Conservation (phyloP, 768 basidiomycete species). For the Galerina marginata region DNA sequence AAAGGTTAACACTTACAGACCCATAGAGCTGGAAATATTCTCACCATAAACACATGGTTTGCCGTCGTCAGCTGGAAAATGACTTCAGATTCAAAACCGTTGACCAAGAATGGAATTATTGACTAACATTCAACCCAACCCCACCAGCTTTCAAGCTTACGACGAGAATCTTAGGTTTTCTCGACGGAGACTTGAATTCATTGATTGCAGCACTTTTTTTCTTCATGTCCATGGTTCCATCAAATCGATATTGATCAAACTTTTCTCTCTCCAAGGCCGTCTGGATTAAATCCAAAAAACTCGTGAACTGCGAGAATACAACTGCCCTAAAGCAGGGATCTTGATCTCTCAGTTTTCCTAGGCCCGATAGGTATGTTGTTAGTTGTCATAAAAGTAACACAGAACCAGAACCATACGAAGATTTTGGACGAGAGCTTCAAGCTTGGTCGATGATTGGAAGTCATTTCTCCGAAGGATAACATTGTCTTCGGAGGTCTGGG, state of each 20-base stretch:
- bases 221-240: constrained; percentile 91
- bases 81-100: constrained; percentile 2
- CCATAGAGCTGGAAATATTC: constrained; percentile 21
- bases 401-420: constrained; percentile 53
- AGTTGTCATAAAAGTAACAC: background rate
- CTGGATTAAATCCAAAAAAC: constrained; percentile 85
- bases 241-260: constrained; percentile 79
- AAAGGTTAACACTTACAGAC: constrained; percentile 6
- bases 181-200: constrained; percentile 74
- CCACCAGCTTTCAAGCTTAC: constrained; percentile 91
- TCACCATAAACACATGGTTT: constrained; percentile 86
- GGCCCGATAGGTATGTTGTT: background rate
- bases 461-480: constrained; percentile 78
- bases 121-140: constrained; percentile 81
- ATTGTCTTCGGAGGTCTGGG: constrained; percentile 44
- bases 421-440: constrained; percentile 79
- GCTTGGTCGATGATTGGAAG: constrained; percentile 89
- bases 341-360: constrained; percentile 68
- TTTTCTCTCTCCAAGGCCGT: constrained; percentile 69
- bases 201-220: constrained; percentile 76
- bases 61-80: constrained; percentile 68
- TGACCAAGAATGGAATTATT: background rate
- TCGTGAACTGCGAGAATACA: constrained; percentile 91
- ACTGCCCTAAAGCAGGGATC: constrained; percentile 83
- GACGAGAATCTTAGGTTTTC: constrained; percentile 76